Conservation (phyloP, 352 stramenopile species). For the Hyaloperonospora brassicae region DNA sequence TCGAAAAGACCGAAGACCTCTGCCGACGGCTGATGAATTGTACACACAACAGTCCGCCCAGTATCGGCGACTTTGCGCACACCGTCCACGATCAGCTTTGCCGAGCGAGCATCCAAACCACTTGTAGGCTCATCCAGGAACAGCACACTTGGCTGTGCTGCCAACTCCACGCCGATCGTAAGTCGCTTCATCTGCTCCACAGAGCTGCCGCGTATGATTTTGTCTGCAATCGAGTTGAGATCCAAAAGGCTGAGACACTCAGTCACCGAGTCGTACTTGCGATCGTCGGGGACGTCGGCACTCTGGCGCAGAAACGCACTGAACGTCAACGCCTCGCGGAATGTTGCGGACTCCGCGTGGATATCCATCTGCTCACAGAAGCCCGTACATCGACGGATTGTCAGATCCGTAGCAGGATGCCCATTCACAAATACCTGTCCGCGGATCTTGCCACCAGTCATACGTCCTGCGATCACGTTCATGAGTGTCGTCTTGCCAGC, state of each 20-base stretch:
- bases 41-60: conserved; percentile 9
- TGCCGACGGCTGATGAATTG: conserved; percentile 9
- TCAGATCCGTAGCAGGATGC: conserved; percentile 7
- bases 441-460: conserved; percentile 8
- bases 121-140: conserved; percentile 18
- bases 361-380: conserved; percentile 15
- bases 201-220: conserved; percentile 17
- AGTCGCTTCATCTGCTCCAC: conserved; percentile 20
- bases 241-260: conserved; percentile 8
- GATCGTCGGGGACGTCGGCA: conserved; percentile 4
- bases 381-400: conserved; percentile 10
- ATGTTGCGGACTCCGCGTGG: conserved; percentile 1
- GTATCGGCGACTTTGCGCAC: conserved; percentile 15
- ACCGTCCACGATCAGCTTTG: conserved; percentile 17
- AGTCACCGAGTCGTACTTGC: conserved; percentile 12
- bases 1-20: conserved; percentile 16
- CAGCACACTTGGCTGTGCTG: conserved; percentile 3
- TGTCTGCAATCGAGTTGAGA: conserved; percentile 10
- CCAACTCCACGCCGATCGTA: conserved; percentile 12
- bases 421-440: conserved; percentile 13
- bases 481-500: conserved; percentile 18
- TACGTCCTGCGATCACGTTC: conserved; percentile 16
- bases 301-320: conserved; percentile 10
- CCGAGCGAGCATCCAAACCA: conserved; percentile 12
- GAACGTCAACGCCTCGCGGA: conserved; percentile 14